Conservation (phyloP, 2,329 filamentous ascomycete genomes). For the Diplodia corticola region DNA sequence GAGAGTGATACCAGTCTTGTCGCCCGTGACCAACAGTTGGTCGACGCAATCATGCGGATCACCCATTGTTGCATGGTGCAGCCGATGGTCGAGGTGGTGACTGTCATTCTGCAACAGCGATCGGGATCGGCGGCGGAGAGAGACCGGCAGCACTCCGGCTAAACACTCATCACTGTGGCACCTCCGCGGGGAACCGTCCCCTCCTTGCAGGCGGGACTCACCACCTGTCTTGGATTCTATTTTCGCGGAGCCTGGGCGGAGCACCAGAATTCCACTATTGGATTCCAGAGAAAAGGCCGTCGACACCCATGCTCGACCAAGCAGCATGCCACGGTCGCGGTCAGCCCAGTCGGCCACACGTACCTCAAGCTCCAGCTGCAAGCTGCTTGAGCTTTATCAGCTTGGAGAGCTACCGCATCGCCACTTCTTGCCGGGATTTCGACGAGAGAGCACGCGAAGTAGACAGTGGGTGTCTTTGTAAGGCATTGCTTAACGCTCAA, state of each 20-base stretch:
- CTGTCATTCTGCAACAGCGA: background rate
- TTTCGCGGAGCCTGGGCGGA: background rate
- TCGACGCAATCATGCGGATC: background rate
- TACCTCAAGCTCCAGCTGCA: conserved; percentile 7
- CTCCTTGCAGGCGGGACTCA: background rate
- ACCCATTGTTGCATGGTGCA: conserved; percentile 5
- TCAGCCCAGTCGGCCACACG: background rate
- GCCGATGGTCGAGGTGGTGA: background rate
- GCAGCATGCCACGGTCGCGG: background rate
- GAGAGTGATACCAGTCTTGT: conserved; percentile 29
- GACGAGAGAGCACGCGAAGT: background rate
- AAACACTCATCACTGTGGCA: background rate
- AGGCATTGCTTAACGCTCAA: background rate
- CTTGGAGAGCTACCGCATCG: background rate
- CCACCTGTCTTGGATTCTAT: background rate
- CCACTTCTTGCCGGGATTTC: too few relatives aligned
- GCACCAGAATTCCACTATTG: background rate
- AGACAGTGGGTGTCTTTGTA: background rate
- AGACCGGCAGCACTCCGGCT: background rate
- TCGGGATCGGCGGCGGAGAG: background rate
- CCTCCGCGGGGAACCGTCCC: background rate
- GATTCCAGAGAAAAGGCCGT: too few relatives aligned
- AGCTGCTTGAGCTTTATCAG: background rate
- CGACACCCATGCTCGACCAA: too few relatives aligned
- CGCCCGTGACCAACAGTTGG: conserved; percentile 32